A percentile compares a stretch with the other conserved stretches of the same genome.
phyloP scores from a whole-genome alignment of 1,139 yeast genomes.

The Scheffersomyces insectosa region DNA sequence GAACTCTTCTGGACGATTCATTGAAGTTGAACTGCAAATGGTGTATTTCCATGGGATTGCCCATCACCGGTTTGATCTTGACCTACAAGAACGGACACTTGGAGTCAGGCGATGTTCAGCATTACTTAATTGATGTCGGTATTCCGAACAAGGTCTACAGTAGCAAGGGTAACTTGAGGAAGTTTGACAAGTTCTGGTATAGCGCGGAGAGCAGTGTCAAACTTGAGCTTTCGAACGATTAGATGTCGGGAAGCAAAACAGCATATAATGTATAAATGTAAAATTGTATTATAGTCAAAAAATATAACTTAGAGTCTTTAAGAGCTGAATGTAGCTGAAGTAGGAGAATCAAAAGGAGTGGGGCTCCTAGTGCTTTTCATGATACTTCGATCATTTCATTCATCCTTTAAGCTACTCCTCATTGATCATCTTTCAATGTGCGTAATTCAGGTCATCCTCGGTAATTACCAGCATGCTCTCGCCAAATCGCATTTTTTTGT shows the following conservation, averaged over 20 bases:
- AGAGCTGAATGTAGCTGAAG: neutral
- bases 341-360: neutral
- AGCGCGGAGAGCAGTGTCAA: constrained; percentile 36
- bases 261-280: too few species aligned
- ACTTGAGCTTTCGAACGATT: constrained; percentile 19
- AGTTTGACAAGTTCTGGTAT: constrained; percentile 48
- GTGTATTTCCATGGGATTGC: constrained; percentile 74
- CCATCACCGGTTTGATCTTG: constrained; percentile 64
- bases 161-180: constrained; percentile 40
- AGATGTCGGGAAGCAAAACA: neutral
- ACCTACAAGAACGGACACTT: constrained; percentile 53
- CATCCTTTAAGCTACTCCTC: neutral
- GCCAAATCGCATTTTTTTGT: too few species aligned
- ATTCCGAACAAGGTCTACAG: constrained; percentile 55
- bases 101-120: constrained; percentile 42
- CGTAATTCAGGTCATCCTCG: too few species aligned
- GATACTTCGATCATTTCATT: neutral
- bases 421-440: too few species aligned
- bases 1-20: constrained; percentile 42
- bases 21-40: constrained; percentile 42
- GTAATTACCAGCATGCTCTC: too few species aligned
- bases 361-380: neutral
- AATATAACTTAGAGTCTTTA: neutral
- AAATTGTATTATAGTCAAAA: constrained; percentile 1
- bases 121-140: constrained; percentile 74